These are phyloP conservation scores for Ophioceras dolichostomum DNA, from an alignment of 2,329 filamentous ascomycete genomes.

Conservation along the genomic window DNA sequence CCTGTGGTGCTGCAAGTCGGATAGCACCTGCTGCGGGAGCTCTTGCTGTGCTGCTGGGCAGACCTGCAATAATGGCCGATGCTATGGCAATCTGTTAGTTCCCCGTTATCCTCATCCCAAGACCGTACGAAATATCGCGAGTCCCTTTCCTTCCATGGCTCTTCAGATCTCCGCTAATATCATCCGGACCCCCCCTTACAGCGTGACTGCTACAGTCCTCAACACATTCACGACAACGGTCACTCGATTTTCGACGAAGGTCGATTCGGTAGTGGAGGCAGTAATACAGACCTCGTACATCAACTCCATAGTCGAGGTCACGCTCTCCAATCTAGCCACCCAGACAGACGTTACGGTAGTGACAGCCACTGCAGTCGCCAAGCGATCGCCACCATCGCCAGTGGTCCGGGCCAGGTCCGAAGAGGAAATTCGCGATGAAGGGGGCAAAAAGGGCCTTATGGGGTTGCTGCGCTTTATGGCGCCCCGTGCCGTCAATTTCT, in stretches of 20 bases:
- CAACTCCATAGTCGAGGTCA: constrained; percentile 6
- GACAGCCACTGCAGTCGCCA: constrained; percentile 1
- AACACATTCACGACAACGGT: constrained; percentile 3
- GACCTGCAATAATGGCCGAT: constrained; percentile 15
- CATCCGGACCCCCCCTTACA: no score
- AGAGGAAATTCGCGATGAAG: background rate
- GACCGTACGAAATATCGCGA: background rate
- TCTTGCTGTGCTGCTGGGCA: constrained; percentile 18
- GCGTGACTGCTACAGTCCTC: constrained; percentile 7
- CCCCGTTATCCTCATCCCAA: no score
- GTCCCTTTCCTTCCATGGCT: background rate
- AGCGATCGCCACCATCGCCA: background rate
- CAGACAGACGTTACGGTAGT: constrained; percentile 8
- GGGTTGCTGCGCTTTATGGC: background rate
- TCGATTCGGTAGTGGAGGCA: constrained; percentile 7
- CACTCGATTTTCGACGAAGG: constrained; percentile 6
- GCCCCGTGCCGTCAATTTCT: background rate
- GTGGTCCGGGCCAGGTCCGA: background rate
- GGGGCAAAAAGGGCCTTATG: background rate
- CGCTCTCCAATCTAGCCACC: constrained; percentile 7
- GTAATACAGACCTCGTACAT: constrained; percentile 8
- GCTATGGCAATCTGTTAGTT: constrained; percentile 9
- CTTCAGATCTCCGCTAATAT: no score
- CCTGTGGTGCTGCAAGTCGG: constrained; percentile 15
- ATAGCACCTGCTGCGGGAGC: constrained; percentile 15